These are phyloP conservation scores for Fusarium sp. DNA, from an alignment of 2,329 filamentous ascomycete genomes.

Conservation along the genomic window DNA sequence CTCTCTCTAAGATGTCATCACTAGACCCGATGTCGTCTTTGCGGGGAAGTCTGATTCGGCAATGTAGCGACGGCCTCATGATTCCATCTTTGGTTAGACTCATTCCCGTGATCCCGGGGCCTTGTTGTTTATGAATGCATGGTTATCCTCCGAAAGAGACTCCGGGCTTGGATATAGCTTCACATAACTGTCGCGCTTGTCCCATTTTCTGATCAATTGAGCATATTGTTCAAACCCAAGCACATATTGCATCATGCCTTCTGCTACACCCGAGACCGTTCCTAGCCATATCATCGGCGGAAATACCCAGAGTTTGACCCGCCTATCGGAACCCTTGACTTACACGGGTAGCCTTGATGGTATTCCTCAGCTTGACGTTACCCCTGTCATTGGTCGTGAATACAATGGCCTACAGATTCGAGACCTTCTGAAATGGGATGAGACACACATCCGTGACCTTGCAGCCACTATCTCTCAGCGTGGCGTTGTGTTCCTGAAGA, in stretches of 20 bases:
- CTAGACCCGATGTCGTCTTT: conserved; percentile 51
- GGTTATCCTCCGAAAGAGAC: conserved; percentile 32
- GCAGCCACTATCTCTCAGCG: conserved; percentile 63
- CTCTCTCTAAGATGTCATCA: no score
- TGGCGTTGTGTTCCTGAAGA: conserved; percentile 56
- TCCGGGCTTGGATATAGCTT: conserved; percentile 33
- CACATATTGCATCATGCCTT: conserved; percentile 54
- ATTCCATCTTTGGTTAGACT: conserved; percentile 38
- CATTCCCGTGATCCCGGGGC: conserved; percentile 2
- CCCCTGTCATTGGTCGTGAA: conserved; percentile 65
- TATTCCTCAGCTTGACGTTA: conserved; percentile 57
- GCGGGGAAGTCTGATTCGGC: conserved; percentile 44
- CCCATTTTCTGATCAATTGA: conserved; percentile 16
- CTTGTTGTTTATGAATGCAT: conserved; percentile 22
- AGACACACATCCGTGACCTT: conserved; percentile 66
- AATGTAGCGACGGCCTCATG: conserved; percentile 25
- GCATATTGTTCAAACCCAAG: conserved; percentile 13
- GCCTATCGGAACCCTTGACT: conserved; percentile 53
- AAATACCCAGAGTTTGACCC: conserved; percentile 49
- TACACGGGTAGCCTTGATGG: conserved; percentile 59
- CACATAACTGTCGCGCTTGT: conserved; percentile 16
- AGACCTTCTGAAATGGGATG: conserved; percentile 54
- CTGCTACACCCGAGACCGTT: conserved; percentile 45
- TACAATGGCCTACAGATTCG: conserved; percentile 56
- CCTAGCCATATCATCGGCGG: conserved; percentile 51